Evolutionary conservation across 768 basidiomycete genomes (phyloP).

Genomic region (Dendrothele bispora): DNA sequence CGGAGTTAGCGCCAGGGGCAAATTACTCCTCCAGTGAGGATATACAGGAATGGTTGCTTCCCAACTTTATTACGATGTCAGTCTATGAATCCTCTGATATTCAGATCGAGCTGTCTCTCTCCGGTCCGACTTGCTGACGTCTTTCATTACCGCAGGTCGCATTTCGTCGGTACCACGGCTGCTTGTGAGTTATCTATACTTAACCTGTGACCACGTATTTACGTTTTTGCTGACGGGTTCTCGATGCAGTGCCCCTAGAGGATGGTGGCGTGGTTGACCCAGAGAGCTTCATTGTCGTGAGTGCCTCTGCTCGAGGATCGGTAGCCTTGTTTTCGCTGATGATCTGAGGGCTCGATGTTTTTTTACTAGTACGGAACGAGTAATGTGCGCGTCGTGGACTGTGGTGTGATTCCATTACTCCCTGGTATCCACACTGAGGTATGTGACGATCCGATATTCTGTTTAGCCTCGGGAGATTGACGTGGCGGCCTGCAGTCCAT

Average conservation of each 20-base stretch:
- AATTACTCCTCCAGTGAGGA: background rate
- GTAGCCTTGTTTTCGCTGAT: background rate
- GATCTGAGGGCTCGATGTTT: background rate
- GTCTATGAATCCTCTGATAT: too few species aligned
- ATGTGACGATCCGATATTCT: background rate
- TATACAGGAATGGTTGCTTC: background rate
- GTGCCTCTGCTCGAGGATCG: background rate
- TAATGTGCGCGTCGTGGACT: constrained; percentile 42
- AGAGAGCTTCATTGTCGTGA: constrained; percentile 6
- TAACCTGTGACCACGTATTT: background rate
- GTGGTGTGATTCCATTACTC: constrained; percentile 34
- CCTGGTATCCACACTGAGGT: constrained; percentile 24
- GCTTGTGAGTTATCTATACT: background rate
- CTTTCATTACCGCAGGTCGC: too few species aligned
- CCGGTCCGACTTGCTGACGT: too few species aligned
- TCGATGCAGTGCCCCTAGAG: constrained; percentile 5
- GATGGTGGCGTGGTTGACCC: constrained; percentile 13
- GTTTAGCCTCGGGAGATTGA: background rate
- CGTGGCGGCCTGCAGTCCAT: background rate
- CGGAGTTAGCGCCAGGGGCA: background rate
- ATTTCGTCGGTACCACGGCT: constrained; percentile 12
- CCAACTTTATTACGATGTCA: background rate
- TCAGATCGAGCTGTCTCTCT: too few species aligned
- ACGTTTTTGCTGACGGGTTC: background rate
- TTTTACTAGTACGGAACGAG: constrained; percentile 30